Evolutionary conservation across 1,284 basidiomycete genomes (phyloP), one percentile per base, ranked within the genome.

Genomic region (Irpex sp.): DNA sequence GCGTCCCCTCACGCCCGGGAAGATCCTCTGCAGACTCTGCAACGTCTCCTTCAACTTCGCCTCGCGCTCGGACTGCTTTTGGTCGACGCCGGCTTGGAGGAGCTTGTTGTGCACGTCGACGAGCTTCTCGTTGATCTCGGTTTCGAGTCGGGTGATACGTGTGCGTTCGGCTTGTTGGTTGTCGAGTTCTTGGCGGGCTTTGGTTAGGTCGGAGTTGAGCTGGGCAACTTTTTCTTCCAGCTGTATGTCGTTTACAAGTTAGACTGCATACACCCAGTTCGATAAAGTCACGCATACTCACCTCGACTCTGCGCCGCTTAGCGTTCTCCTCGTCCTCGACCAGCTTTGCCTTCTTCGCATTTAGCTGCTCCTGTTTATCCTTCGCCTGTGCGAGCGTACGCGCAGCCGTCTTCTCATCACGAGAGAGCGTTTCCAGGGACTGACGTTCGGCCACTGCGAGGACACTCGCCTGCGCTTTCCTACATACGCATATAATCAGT

Each of bases 41-140:
- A 98, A 79, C 0, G 90, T 94, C 72, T 98, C 95, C 74, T 95
- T 95, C 66, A 97, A 79, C 70, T 84, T 88, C 1, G 78, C 81
- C 71, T 98, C 96, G 26, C 90, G 84, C 71, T 98, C 95, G 0
- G 88, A 89, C 75, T 98, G 93, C 57, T 87, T 86, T 74, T 81
- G 89, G 71, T 97, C 95, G 0, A 93, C 88, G 31, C 93, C 92
- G 1, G 94, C 94, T 73, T 95, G 91, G 19, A 96, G 78, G 3
- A 99, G 84, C 72, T 97, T 90, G 66, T 89, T 85, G 72, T 94
- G 92, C 9, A 93, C 84, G 26, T 88, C 88, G 61, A 90, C 84
- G 2, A 99, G 84, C 71, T 95, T 94, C 75, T 97, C 96, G 72
- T 97, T 97, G 53, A 93, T 84, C 70, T 97, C 94, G 0, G 86